Evolutionary conservation across 257 asterid genomes (phyloP), one percentile per base, ranked within the genome.

Genomic region (Handroanthus guayacan): DNA sequence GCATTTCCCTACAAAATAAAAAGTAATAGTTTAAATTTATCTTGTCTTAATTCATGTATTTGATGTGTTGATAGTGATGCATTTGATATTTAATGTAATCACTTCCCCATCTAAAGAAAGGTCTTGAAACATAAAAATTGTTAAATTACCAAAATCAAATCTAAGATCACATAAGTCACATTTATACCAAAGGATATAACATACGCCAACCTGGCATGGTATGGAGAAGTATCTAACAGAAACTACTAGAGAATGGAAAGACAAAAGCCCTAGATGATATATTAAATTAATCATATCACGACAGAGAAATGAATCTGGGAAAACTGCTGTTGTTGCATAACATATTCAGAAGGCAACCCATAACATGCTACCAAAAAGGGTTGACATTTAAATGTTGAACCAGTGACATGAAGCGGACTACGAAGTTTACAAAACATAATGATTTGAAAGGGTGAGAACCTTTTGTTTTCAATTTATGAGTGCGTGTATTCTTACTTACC

Each of bases 401-500:
- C 12, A 25, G 31, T 50, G 41, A 47, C 55, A 45, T 31, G 7
- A 64, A 66, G 51, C 25, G 9, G 47, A 47, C 25, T 13, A 55
- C 1, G 2, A 75, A 71, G 44, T 0, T 9, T 6, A 63, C 2
- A 62, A 54, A 57, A 66, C 57, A 13, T 57, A 63, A 65, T 55
- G 9, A 63, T 48, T 57, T 48, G 54, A 39, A 47, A 69, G 9
- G 36, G 34, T 50, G 67, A 58, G 9, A 62, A 50, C 45, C 5
- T 16, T 20, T 31, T 41, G 45, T 5, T 2, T 25, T 56, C 41
- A 8, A 16, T 16, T 75, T 50, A 12, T 14, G 48, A 14, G 74
- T 6, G 13, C 12, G 38, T 4, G 48, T 5, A 10, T 48, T 68
- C 81, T 82, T 79, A 88, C 88, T 86, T 93, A 17, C 72, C 82